A percentile compares a stretch with the other conserved stretches of the same genome.
Evolutionary conservation across 164 flowering plant genomes (phyloP).

Genomic region (Warburgia ugandensis): DNA sequence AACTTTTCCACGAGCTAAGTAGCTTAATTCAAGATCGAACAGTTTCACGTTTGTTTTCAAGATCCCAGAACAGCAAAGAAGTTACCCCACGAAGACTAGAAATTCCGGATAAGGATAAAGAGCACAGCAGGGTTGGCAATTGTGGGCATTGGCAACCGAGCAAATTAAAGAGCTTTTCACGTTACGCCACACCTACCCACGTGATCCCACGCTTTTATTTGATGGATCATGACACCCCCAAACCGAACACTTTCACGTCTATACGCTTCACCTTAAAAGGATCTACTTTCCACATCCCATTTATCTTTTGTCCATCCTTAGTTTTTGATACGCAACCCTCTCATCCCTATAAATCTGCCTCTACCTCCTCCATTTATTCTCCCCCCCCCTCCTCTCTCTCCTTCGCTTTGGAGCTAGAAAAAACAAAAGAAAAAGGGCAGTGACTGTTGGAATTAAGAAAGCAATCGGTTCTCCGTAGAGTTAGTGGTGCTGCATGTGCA

Average conservation of each 20-base stretch:
- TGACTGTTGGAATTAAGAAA: constrained; percentile 12
- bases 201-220: constrained; percentile 2
- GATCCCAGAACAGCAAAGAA: background rate
- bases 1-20: too few species aligned
- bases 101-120: constrained; percentile 4
- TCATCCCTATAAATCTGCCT: constrained; percentile 25
- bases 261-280: constrained; percentile 16
- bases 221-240: background rate
- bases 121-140: too few species aligned
- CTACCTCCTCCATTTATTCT: constrained; percentile 16
- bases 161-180: constrained; percentile 1
- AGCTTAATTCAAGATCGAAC: too few species aligned
- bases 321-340: too few species aligned
- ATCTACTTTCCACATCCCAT: too few species aligned
- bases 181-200: background rate
- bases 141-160: constrained; percentile 1
- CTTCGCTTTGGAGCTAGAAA: too few species aligned
- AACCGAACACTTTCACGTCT: constrained; percentile 11
- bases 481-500: constrained; percentile 59
- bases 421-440: constrained; percentile 12
- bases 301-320: too few species aligned
- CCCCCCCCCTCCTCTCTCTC: constrained; percentile 12
- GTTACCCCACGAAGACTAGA: background rate
- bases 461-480: constrained; percentile 8
- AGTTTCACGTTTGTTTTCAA: too few species aligned